Evolutionary conservation across 257 asterid genomes (phyloP).

Genomic region (Echium plantagineum): DNA sequence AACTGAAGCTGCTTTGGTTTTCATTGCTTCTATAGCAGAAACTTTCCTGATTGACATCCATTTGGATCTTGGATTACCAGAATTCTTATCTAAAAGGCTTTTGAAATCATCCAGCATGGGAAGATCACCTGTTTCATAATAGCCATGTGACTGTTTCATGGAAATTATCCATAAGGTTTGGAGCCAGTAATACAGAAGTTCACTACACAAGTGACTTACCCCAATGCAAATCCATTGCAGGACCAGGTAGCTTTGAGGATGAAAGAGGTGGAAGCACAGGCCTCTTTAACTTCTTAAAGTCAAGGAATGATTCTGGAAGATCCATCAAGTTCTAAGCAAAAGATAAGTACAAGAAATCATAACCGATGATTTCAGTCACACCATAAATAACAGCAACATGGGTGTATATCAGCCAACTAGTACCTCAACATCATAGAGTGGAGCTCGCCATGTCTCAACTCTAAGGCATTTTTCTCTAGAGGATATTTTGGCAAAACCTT

Average conservation of each 20-base stretch:
- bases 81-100: slow-evolving; percentile 25
- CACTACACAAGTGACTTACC: slow-evolving; percentile 30
- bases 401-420: background rate
- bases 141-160: background rate
- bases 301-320: slow-evolving; percentile 49
- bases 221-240: slow-evolving; percentile 37
- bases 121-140: slow-evolving; percentile 38
- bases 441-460: slow-evolving; percentile 49
- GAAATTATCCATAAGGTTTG: background rate
- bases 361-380: background rate
- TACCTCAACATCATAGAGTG: slow-evolving; percentile 62
- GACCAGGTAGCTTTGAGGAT: slow-evolving; percentile 35
- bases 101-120: slow-evolving; percentile 55
- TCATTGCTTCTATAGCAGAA: slow-evolving; percentile 33
- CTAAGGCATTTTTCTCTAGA: slow-evolving; percentile 29
- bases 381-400: background rate
- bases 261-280: slow-evolving; percentile 36
- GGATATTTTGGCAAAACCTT: slow-evolving; percentile 27
- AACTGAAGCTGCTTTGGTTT: slow-evolving; percentile 18
- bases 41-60: slow-evolving; percentile 29
- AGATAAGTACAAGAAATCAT: background rate
- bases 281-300: slow-evolving; percentile 47
- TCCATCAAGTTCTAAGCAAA: slow-evolving; percentile 40
- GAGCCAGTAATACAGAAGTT: background rate
- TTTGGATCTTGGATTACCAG: slow-evolving; percentile 21